Conservation (phyloP, 2,329 filamentous ascomycete species). For the Sphaerulina vaccinii region DNA sequence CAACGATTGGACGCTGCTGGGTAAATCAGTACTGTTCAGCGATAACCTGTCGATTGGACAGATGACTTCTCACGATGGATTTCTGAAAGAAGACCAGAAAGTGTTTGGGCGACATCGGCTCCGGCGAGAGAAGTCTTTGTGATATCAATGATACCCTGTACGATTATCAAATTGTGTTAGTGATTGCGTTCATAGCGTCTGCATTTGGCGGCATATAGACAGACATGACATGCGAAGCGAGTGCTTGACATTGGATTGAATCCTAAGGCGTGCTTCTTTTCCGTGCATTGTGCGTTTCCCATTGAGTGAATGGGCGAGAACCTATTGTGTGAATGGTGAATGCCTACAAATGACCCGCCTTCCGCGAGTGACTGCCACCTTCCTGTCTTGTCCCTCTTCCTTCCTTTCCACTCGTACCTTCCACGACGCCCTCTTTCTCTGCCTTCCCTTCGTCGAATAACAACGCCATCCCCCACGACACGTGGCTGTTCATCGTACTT, state of each 20-base stretch:
- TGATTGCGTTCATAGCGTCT: background rate
- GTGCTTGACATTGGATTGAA: too few species aligned
- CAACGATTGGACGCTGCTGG: constrained; percentile 41
- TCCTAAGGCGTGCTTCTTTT: too few species aligned
- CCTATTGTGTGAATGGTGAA: background rate
- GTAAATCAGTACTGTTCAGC: constrained; percentile 44
- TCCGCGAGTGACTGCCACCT: background rate
- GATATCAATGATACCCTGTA: constrained; percentile 20
- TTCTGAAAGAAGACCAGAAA: constrained; percentile 24
- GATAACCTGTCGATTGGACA: constrained; percentile 35
- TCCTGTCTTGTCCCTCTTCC: background rate
- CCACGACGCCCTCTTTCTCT: background rate
- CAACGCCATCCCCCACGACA: background rate
- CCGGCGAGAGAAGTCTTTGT: constrained; percentile 5
- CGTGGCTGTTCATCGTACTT: background rate
- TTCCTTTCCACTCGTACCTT: background rate
- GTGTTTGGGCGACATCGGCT: constrained; percentile 23
- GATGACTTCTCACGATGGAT: constrained; percentile 25
- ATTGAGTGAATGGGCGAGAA: background rate
- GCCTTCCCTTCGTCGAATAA: background rate
- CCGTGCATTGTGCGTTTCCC: too few species aligned
- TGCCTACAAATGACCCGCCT: background rate
- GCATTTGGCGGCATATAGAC: background rate
- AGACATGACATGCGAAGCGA: too few species aligned
- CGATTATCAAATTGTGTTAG: constrained; percentile 6